Evolutionary conservation across 768 basidiomycete genomes (phyloP).

Genomic region (Amanita phalloides): DNA sequence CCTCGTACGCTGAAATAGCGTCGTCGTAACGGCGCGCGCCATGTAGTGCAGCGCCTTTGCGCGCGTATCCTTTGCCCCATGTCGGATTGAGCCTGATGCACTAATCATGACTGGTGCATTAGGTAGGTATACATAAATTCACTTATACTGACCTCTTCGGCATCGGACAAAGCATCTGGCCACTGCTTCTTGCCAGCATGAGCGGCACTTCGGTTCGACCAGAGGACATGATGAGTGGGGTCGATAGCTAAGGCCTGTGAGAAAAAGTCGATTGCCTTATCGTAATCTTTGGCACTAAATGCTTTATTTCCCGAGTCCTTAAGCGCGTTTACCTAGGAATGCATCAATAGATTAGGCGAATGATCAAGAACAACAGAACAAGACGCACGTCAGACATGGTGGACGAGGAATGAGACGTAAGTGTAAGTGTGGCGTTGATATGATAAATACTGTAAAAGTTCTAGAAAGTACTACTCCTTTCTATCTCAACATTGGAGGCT

Average conservation of each 20-base stretch:
- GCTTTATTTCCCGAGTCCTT: conserved; percentile 96
- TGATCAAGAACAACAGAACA: background rate
- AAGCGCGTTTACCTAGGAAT: conserved; percentile 38
- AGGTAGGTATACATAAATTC: background rate
- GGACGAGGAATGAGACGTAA: background rate
- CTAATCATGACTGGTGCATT: conserved; percentile 24
- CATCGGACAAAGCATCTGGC: conserved; percentile 70
- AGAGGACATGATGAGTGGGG: conserved; percentile 77
- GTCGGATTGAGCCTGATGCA: conserved; percentile 68
- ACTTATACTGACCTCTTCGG: conserved; percentile 61
- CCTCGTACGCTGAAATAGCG: conserved; percentile 76
- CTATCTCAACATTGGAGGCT: conserved; percentile 14
- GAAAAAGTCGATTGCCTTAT: conserved; percentile 78
- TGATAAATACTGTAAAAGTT: conserved; percentile 9
- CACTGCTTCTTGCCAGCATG: conserved; percentile 80
- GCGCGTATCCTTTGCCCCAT: conserved; percentile 86
- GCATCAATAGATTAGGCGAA: background rate
- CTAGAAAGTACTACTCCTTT: conserved; percentile 18
- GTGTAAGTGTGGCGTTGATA: conserved; percentile 9
- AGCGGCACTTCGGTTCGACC: conserved; percentile 88
- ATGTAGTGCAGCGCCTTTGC: conserved; percentile 90
- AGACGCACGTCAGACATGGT: conserved; percentile 31
- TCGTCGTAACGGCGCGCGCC: conserved; percentile 71
- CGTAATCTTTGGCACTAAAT: conserved; percentile 87
- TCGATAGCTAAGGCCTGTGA: conserved; percentile 77